phyloP scores from a whole-genome alignment of 495 filamentous ascomycete genomes.

The Hyaloscypha hepaticicola region DNA sequence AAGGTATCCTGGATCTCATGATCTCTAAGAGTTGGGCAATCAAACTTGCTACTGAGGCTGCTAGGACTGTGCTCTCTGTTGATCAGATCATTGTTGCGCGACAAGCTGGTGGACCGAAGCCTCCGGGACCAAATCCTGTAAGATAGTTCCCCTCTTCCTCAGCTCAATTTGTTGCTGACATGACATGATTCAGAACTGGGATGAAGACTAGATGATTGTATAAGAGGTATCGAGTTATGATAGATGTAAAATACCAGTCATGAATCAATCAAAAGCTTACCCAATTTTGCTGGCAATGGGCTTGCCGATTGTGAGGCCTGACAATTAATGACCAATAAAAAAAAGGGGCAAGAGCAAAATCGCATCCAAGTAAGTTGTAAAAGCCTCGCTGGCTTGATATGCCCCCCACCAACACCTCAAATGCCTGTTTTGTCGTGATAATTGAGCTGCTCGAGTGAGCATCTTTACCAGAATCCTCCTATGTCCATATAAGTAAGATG shows the following conservation, averaged over 20 bases:
- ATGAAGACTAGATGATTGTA: conserved; percentile 70
- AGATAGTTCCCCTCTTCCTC: conserved; percentile 11
- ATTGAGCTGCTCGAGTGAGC: neutral
- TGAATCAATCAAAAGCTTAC: neutral
- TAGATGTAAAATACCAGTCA: neutral
- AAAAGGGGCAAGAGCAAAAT: too few species aligned
- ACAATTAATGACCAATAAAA: too few species aligned
- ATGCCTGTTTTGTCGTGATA: too few species aligned
- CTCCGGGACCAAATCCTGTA: conserved; percentile 80
- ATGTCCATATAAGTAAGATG: neutral
- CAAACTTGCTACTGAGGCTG: conserved; percentile 91
- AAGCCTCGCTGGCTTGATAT: too few species aligned
- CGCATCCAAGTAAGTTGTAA: too few species aligned
- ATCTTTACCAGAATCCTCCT: neutral
- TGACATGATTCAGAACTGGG: conserved; percentile 66
- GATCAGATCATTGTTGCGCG: conserved; percentile 99
- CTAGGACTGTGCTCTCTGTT: conserved; percentile 90
- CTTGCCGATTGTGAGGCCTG: too few species aligned
- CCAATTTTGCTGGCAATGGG: too few species aligned
- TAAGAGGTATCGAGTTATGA: neutral
- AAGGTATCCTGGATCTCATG: conserved; percentile 90
- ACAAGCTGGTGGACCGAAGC: conserved; percentile 96
- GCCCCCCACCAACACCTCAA: too few species aligned
- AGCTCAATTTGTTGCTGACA: conserved; percentile 30
- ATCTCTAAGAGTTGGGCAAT: conserved; percentile 94